Evolutionary conservation across 495 filamentous ascomycete genomes (phyloP), one percentile per base, ranked within the genome.

Genomic region (Penicillium salamii): DNA sequence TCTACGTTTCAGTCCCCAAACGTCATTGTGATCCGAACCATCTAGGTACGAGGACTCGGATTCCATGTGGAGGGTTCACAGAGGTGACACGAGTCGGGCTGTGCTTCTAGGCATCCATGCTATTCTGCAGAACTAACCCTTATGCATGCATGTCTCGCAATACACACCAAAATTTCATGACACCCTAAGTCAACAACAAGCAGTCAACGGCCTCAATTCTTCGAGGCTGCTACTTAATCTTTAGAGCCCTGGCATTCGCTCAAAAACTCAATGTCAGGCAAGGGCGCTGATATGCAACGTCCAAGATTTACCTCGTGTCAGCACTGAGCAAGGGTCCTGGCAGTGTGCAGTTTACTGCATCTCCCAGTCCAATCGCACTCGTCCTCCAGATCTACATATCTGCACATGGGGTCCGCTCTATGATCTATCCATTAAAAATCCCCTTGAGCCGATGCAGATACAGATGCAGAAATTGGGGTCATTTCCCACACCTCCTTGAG

Each of bases 391-490:
- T 17, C 14, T 7, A 24, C n/a, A n/a, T n/a, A n/a, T n/a, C n/a
- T n/a, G n/a, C n/a, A n/a, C n/a, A n/a, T n/a, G n/a, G 32, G 32
- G 15, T 18, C 31, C 6, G 31, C 6, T 17, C 18, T 20, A 19
- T 46, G 43, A 46, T 46, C 31, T 46, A 46, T 46, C 43, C n/a
- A 23, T 20, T 18, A 11, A 43, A 3, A 17, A n/a, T 6, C n/a
- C 7, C n/a, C 21, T 42, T 18, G n/a, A 8, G 53, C 50, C 54
- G 45, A 54, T 56, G 58, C 52, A 53, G 18, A 26, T 28, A 15
- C 19, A 15, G 19, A 40, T 41, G 36, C 53, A n/a, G 19, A 26
- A 43, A 19, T 31, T 29, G 48, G 55, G 42, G 15, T 28, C 48
- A 18, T 36, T n/a, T 15, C 23, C 20, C 32, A 33, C 32, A 13